Evolutionary conservation across 345 rosid genomes (phyloP), one percentile per base, ranked within the genome.

Genomic region (Gossypium rotundifolium): DNA sequence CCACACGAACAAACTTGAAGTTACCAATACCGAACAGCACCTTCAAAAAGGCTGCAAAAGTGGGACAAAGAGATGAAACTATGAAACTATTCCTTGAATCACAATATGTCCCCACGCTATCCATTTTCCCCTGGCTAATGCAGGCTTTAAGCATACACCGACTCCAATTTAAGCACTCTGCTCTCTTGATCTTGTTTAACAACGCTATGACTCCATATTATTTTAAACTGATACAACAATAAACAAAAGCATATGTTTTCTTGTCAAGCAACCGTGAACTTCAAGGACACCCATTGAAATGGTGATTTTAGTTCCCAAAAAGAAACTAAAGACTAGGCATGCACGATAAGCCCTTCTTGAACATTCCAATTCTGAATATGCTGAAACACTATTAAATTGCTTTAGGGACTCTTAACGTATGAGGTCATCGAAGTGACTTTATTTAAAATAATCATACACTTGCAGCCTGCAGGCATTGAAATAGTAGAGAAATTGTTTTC

Each of bases 31-130:
- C 62, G 4, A 68, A 77, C 65, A 11, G 4, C 53, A 11, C 46
- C 68, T 71, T 71, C 46, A 2, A 60, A 82, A 57, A 82, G 75
- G 83, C 79, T 79, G 83, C 75, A 80, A 71, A 71, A 78, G 58
- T 25, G 20, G 44, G 38, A 45, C 55, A 33, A 33, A 52, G 62
- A 54, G 33, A 57, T 55, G 51, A 55, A 38, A 18, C 12, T 18
- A 57, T 55, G 51, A 55, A 38, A 18, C 12, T 18, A 72, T 84
- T 12, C 72, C 84, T 81, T 84, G 79, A 45, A 2, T 3, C 60
- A 18, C 78, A 81, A 81, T 79, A 70, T 79, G 83, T 79, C 85
- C 85, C 85, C 81, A 77, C 81, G 7, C 59, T 65, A 44, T n/a
- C 60, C 76, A 70, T 40, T 70, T 72, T 76, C 78, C 42, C 2